Evolutionary conservation across 2,329 filamentous ascomycete genomes (phyloP).

Genomic region (Aspergillus neoniger): DNA sequence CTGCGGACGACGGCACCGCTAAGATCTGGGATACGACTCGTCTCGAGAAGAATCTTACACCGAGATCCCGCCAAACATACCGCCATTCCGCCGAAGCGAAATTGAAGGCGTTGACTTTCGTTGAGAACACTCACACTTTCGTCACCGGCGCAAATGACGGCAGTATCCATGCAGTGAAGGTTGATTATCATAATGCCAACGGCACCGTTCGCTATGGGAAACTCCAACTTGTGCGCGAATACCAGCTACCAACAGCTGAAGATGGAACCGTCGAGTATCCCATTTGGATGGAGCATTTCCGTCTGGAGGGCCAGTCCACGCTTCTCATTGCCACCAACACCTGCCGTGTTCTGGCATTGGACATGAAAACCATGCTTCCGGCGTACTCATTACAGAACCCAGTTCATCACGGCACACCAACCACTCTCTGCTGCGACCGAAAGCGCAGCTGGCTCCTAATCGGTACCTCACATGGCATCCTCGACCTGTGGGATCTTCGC

Average conservation of each 20-base stretch:
- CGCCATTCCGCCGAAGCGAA: conserved; percentile 69
- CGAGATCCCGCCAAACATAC: conserved; percentile 84
- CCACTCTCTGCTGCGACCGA: conserved; percentile 84
- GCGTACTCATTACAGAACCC: conserved; percentile 83
- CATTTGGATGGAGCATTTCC: conserved; percentile 91
- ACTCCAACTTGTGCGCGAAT: conserved; percentile 73
- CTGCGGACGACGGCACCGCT: conserved; percentile 84
- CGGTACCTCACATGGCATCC: conserved; percentile 87
- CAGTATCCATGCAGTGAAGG: conserved; percentile 83
- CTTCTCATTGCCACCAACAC: conserved; percentile 83
- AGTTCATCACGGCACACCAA: conserved; percentile 86
- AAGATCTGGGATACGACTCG: conserved; percentile 92
- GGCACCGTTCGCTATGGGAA: conserved; percentile 74
- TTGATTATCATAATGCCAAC: conserved; percentile 64
- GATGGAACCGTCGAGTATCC: conserved; percentile 66
- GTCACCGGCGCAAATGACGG: conserved; percentile 88
- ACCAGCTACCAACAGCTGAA: conserved; percentile 60
- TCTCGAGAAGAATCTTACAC: conserved; percentile 86
- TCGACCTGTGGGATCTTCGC: conserved; percentile 95
- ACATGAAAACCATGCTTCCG: conserved; percentile 81
- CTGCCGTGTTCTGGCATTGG: conserved; percentile 79
- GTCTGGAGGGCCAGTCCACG: conserved; percentile 76
- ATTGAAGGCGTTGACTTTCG: conserved; percentile 82
- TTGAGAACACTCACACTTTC: conserved; percentile 93
- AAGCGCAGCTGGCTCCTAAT: conserved; percentile 88